Evolutionary conservation across 2,329 filamentous ascomycete species (phyloP).

Genomic region (Chrysoporthe austroafricana): DNA sequence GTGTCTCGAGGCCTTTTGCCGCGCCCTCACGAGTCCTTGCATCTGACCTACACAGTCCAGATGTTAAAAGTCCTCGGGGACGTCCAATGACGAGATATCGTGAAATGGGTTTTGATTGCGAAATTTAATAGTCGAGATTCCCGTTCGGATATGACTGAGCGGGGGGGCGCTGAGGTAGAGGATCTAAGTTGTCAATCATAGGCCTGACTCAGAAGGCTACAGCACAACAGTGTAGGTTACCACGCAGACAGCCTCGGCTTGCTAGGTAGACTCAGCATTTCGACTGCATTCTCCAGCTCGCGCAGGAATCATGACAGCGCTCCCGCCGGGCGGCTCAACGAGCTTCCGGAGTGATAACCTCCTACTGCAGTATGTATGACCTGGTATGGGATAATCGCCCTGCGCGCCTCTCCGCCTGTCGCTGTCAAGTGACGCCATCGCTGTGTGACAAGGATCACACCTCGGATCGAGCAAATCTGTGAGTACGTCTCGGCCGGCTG

Average conservation of each 20-base stretch:
- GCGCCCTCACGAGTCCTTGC: background rate
- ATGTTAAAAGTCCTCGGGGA: too few relatives aligned
- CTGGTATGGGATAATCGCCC: background rate
- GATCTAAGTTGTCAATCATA: background rate
- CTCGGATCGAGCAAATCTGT: background rate
- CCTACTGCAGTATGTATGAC: background rate
- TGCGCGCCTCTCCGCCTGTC: background rate
- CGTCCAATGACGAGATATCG: background rate
- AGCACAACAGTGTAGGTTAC: background rate
- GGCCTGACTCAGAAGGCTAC: background rate
- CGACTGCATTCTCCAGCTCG: too few relatives aligned
- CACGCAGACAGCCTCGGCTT: background rate
- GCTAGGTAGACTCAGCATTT: too few relatives aligned
- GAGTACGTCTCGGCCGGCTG: background rate
- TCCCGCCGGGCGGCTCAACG: background rate
- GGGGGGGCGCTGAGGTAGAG: background rate
- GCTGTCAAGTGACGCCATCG: background rate
- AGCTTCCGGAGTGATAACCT: background rate
- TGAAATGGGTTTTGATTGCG: constrained; percentile 10
- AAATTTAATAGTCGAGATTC: background rate
- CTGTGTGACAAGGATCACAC: background rate
- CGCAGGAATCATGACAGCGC: background rate
- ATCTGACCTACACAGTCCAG: too few relatives aligned
- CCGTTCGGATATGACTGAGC: constrained; percentile 8
- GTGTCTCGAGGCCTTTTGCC: too few relatives aligned